A percentile compares a stretch with the other conserved stretches of the same genome.
These are phyloP conservation scores for Dinochytrium kinnereticum DNA, from an alignment of 371 early-diverging fungal genomes.

Conservation along the genomic window DNA sequence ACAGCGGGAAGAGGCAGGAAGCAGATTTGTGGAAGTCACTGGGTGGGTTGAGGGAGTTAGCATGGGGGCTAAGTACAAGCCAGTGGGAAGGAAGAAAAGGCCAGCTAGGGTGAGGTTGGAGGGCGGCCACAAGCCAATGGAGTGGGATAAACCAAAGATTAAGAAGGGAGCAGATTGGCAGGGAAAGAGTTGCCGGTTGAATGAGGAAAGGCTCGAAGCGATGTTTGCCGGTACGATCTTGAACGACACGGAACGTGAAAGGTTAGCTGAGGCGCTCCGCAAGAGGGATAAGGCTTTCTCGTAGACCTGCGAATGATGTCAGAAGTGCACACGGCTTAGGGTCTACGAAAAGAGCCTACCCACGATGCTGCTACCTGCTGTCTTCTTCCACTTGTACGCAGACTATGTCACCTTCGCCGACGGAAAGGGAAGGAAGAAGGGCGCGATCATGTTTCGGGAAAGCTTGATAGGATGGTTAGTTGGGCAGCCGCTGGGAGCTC, in stretches of 20 bases:
- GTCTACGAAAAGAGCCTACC: not conserved
- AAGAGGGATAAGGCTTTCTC: not conserved
- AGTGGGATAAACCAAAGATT: not conserved
- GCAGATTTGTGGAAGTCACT: not conserved
- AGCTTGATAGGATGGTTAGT: not conserved
- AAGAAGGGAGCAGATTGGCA: not conserved
- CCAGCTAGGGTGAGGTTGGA: constrained; percentile 16
- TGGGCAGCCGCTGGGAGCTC: not conserved
- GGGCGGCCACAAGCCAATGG: constrained; percentile 15
- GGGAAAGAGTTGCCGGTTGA: not conserved
- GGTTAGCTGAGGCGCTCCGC: not conserved
- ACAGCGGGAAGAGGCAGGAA: not conserved
- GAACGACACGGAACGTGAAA: not conserved
- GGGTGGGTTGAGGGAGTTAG: not conserved
- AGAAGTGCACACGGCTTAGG: not conserved
- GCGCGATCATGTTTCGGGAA: not conserved
- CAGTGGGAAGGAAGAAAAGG: constrained; percentile 25
- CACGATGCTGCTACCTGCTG: not conserved
- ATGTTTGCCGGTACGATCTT: not conserved
- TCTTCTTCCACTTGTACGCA: not conserved
- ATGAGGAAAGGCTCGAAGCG: not conserved
- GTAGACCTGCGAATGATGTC: not conserved
- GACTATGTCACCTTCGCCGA: not conserved
- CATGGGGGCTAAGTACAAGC: constrained; percentile 29
- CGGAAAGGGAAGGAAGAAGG: not conserved